These are phyloP conservation scores for Dactylellina drechsleri DNA, from an alignment of 2,329 filamentous ascomycete species.

Conservation along the genomic window DNA sequence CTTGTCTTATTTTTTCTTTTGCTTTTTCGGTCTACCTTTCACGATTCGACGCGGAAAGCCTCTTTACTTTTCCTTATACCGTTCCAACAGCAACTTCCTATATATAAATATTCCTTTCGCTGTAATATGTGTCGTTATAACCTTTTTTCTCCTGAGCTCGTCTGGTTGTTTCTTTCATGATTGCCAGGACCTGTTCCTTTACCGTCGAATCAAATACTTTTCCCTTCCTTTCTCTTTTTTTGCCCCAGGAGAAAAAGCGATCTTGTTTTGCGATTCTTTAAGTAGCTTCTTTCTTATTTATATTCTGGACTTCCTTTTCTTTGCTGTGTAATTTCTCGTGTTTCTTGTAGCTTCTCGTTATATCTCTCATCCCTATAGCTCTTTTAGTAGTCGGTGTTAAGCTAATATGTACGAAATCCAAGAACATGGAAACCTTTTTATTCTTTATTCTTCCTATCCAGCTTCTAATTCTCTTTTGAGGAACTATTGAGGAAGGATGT, in stretches of 20 bases:
- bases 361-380: slow-evolving; percentile 39
- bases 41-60: slow-evolving; percentile 51
- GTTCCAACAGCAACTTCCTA: slow-evolving; percentile 15
- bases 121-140: slow-evolving; percentile 62
- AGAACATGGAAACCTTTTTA: slow-evolving; percentile 51
- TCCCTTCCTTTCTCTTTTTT: slow-evolving; percentile 43
- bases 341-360: slow-evolving; percentile 49
- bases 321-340: slow-evolving; percentile 1
- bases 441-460: not conserved
- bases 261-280: slow-evolving; percentile 54
- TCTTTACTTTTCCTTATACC: slow-evolving; percentile 22
- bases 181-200: slow-evolving; percentile 1
- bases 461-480: not conserved
- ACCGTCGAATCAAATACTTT: slow-evolving; percentile 55
- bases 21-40: slow-evolving; percentile 7
- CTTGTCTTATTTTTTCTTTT: slow-evolving; percentile 26
- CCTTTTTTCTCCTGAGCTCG: slow-evolving; percentile 56
- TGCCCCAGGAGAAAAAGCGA: slow-evolving; percentile 58
- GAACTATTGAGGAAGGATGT: not conserved
- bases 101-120: slow-evolving; percentile 58
- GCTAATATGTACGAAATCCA: slow-evolving; percentile 45
- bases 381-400: slow-evolving; percentile 54
- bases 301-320: not conserved
- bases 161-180: too few relatives aligned
- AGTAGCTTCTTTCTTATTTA: not conserved